Base-by-base conservation (phyloP, 371 early-diverging fungal species). In the Funneliformis caledonium region DNA sequence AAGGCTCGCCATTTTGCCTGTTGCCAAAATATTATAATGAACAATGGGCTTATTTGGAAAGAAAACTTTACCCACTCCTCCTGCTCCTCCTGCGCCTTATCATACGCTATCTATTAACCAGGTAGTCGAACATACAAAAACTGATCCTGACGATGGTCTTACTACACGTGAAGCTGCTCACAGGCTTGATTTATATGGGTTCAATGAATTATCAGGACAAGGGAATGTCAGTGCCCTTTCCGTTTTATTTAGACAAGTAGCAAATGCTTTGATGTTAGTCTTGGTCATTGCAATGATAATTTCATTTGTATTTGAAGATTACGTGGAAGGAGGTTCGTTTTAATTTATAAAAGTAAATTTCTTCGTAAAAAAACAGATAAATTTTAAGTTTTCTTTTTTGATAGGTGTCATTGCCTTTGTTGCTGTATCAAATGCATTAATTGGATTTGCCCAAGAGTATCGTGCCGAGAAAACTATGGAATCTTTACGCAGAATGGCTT, bases 401-500 rank as follows among this genome's bases (percentile, higher is more conserved):
- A 61, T 22, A 61, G 62, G 62, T 8, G 64, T 64, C 12, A 64
- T 64, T 19, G 64, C 31, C 11, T 11, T 64, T 64, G 64, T 64
- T 64, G 12, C 33, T 31, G 14, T 64, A 31, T 11, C 64, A 64
- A 64, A 64, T n/a, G 26, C 64, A 19, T 9, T 64, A 64, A 64
- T 64, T 33, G 64, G 64, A 31, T 64, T 64, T 19, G 4, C 33
- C 10, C 64, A 64, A 64, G 64, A 64, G 26, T 64, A 31, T 64
- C 14, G 64, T 10, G 64, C 64, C 11, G 64, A 64, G 64, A 64
- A 31, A 64, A 64, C 64, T 64, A 64, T 64, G 64, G 64, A 64
- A 26, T 64, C 64, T 31, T 64, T 64, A 14, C 22, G 64, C 9
- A 64, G 33, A 64, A 62, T 62, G 62, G 31, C 62, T 62, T 62